Percentiles rank a stretch among this genome's conserved stretches.
Evolutionary conservation across 2,329 filamentous ascomycete species (phyloP).

Genomic region (Colletotrichum sp.): DNA sequence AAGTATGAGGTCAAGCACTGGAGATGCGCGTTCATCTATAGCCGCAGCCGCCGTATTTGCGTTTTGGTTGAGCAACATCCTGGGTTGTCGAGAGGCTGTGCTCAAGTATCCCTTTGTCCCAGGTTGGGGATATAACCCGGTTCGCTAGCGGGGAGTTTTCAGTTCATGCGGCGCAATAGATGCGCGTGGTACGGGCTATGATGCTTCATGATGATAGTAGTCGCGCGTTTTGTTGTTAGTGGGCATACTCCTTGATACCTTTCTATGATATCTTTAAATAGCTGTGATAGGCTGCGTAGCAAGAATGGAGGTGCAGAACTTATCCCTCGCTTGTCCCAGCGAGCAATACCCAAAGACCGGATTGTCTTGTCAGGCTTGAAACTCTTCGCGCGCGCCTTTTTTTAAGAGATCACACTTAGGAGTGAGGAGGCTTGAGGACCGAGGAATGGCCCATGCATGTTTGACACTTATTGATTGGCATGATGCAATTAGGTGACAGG

Average conservation of each 20-base stretch:
- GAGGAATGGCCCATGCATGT: too few species aligned
- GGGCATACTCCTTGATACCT: rapidly evolving
- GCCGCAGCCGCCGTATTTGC: rapidly evolving
- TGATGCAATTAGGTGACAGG: neutral
- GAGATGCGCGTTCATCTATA: neutral
- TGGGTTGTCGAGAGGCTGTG: rapidly evolving
- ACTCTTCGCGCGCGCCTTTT: rapidly evolving
- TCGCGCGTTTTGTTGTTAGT: neutral
- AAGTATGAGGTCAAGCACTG: neutral
- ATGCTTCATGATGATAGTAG: rapidly evolving
- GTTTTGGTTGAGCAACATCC: neutral
- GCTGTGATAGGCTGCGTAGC: rapidly evolving
- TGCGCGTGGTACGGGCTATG: rapidly evolving
- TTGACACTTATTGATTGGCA: neutral
- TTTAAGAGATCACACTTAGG: neutral
- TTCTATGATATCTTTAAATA: rapidly evolving
- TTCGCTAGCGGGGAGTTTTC: too few species aligned
- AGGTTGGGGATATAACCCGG: neutral
- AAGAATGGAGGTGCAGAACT: neutral
- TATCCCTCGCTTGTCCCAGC: neutral
- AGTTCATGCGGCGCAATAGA: neutral
- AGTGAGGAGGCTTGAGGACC: neutral
- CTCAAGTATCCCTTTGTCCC: rapidly evolving
- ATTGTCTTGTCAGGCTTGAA: neutral
- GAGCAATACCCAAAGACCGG: rapidly evolving